Evolutionary conservation across 768 basidiomycete species (phyloP).

Genomic region (Porphyrellus cyaneotinctus): DNA sequence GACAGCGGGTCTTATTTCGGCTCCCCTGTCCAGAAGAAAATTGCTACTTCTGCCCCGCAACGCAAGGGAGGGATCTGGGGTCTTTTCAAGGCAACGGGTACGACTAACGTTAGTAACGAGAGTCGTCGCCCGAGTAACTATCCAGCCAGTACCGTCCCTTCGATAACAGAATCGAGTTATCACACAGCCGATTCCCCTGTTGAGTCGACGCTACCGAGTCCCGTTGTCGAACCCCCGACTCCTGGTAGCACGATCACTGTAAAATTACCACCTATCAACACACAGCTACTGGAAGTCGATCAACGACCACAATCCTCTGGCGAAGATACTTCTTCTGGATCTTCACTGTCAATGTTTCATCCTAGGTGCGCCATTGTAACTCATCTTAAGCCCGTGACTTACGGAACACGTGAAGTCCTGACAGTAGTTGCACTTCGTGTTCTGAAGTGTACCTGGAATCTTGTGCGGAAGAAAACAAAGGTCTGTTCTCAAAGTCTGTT

Average conservation of each 20-base stretch:
- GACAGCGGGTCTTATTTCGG: conserved; percentile 11
- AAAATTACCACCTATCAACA: not conserved
- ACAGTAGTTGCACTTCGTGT: conserved; percentile 11
- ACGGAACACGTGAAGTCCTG: conserved; percentile 2
- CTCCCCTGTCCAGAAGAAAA: not conserved
- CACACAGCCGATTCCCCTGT: conserved; percentile 11
- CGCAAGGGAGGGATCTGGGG: not conserved
- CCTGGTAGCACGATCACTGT: not conserved
- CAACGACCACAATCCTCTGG: not conserved
- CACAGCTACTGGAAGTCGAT: not conserved
- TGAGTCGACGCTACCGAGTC: conserved; percentile 1
- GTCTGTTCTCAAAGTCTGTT: not conserved
- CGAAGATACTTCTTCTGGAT: not conserved
- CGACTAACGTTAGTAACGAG: not conserved
- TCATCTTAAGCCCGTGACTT: not conserved
- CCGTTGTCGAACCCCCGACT: conserved; percentile 11
- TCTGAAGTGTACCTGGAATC: conserved; percentile 8
- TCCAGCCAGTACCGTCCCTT: not conserved
- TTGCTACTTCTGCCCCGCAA: not conserved
- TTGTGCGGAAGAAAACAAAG: conserved; percentile 4
- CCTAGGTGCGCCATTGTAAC: conserved; percentile 7
- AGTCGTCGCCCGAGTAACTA: not conserved
- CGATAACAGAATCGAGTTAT: conserved; percentile 1
- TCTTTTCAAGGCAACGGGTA: not conserved
- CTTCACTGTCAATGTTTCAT: conserved; percentile 3